Conservation (phyloP, 306 rosid species). For the Lathyrus sativus region DNA sequence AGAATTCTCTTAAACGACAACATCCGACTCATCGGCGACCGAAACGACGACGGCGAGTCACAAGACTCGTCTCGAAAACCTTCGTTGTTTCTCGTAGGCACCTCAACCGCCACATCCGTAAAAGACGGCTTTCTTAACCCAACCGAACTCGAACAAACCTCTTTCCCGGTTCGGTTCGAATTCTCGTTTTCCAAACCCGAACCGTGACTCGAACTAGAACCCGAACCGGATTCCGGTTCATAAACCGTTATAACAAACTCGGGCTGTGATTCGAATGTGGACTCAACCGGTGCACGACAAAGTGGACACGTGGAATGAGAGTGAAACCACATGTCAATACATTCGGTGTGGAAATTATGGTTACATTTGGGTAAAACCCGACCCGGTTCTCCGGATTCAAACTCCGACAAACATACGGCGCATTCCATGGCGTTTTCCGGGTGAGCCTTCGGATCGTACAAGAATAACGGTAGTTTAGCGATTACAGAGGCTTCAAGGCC, state of each 20-base stretch:
- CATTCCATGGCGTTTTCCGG: conserved; percentile 56
- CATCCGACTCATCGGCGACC: conserved; percentile 82
- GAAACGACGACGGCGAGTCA: conserved; percentile 53
- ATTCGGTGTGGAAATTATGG: conserved; percentile 70
- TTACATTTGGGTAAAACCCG: conserved; percentile 70
- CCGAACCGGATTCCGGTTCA: conserved; percentile 47
- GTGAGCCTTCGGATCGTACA: conserved; percentile 40
- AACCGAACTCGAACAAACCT: conserved; percentile 43
- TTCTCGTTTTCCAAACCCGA: conserved; percentile 7
- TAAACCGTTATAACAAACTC: conserved; percentile 38
- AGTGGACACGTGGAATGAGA: conserved; percentile 84
- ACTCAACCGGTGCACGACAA: conserved; percentile 74
- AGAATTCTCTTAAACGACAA: conserved; percentile 70
- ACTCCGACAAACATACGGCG: conserved; percentile 85
- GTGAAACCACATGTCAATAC: conserved; percentile 94
- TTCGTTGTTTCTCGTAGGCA: conserved; percentile 52
- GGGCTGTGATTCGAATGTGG: not conserved
- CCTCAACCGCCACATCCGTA: conserved; percentile 53
- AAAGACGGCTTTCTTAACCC: conserved; percentile 48
- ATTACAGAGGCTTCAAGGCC: conserved; percentile 70
- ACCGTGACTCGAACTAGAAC: conserved; percentile 30
- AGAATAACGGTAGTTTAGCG: conserved; percentile 60
- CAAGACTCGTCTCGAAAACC: conserved; percentile 41
- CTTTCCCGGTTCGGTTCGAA: conserved; percentile 8
- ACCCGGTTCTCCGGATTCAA: conserved; percentile 64